Conservation (phyloP, 2,329 filamentous ascomycete genomes). For the Helotiales sp. region DNA sequence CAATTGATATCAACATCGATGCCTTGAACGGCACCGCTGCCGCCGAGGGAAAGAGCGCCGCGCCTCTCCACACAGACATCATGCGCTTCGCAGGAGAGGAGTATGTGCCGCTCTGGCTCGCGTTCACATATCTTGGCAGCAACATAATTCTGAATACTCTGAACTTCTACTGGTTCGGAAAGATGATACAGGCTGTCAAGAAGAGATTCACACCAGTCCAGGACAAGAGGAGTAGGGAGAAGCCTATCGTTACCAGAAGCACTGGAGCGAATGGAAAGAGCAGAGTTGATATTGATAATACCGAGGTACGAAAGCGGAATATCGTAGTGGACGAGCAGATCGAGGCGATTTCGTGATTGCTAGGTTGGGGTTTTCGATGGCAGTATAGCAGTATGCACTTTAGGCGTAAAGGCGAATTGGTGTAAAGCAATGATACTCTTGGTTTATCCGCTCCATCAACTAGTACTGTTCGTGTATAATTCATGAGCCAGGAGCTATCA, state of each 20-base stretch:
- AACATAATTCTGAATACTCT: constrained; percentile 73
- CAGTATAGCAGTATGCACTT: not conserved
- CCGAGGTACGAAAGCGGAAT: constrained; percentile 34
- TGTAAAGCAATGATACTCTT: not conserved
- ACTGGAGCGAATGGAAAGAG: constrained; percentile 31
- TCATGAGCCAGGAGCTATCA: not conserved
- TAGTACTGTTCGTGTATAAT: not conserved
- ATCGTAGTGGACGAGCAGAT: constrained; percentile 19
- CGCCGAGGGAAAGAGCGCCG: constrained; percentile 29
- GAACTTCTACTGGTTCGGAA: constrained; percentile 84
- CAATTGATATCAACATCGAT: constrained; percentile 36
- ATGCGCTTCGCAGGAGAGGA: constrained; percentile 52
- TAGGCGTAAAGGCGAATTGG: not conserved
- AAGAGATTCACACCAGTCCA: constrained; percentile 67
- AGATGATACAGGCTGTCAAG: constrained; percentile 79
- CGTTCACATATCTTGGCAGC: constrained; percentile 63
- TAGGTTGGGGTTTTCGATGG: not conserved
- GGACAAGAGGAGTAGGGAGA: constrained; percentile 35
- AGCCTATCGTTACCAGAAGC: constrained; percentile 28
- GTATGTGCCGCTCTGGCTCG: constrained; percentile 70
- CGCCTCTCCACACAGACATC: constrained; percentile 36
- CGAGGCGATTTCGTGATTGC: constrained; percentile 22
- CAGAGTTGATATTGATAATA: constrained; percentile 32
- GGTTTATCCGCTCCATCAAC: not conserved
- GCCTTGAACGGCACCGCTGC: constrained; percentile 39